Evolutionary conservation across 2,329 filamentous ascomycete genomes (phyloP).

Genomic region (Tolypocladium guangdongense): DNA sequence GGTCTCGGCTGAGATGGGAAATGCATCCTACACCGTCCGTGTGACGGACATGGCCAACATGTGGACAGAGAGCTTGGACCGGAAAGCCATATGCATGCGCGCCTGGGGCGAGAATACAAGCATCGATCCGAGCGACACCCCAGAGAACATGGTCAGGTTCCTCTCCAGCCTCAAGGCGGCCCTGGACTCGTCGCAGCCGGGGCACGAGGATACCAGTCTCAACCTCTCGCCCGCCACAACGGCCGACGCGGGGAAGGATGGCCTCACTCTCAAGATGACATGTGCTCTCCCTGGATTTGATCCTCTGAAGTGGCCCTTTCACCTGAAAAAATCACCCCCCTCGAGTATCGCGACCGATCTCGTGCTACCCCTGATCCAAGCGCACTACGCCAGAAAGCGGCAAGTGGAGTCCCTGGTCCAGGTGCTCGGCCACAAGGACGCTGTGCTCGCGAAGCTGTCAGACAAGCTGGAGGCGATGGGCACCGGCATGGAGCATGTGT

Average conservation of each 20-base stretch:
- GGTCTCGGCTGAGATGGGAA: slow-evolving; percentile 45
- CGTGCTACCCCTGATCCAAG: slow-evolving; percentile 40
- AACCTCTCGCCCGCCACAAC: slow-evolving; percentile 24
- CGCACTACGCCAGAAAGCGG: slow-evolving; percentile 26
- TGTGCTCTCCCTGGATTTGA: slow-evolving; percentile 54
- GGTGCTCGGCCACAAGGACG: slow-evolving; percentile 38
- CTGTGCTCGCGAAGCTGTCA: slow-evolving; percentile 35
- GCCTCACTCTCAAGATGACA: slow-evolving; percentile 42
- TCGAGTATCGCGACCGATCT: slow-evolving; percentile 35
- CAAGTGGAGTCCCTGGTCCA: slow-evolving; percentile 33
- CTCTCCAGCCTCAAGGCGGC: slow-evolving; percentile 49
- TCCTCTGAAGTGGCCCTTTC: slow-evolving; percentile 54
- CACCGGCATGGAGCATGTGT: slow-evolving; percentile 41
- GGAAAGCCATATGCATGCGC: slow-evolving; percentile 50
- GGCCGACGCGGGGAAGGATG: slow-evolving; percentile 25
- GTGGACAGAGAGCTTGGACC: slow-evolving; percentile 58
- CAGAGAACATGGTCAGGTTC: slow-evolving; percentile 56
- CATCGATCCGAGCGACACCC: slow-evolving; percentile 62
- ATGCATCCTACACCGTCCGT: slow-evolving; percentile 50
- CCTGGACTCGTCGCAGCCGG: slow-evolving; percentile 34
- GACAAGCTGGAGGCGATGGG: slow-evolving; percentile 44
- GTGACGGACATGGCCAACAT: slow-evolving; percentile 63
- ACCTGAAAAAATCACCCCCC: slow-evolving; percentile 35
- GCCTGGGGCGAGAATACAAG: slow-evolving; percentile 53
- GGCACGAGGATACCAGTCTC: slow-evolving; percentile 33